phyloP scores from a whole-genome alignment of 75 land plant species.

The Azolla pinnata region DNA sequence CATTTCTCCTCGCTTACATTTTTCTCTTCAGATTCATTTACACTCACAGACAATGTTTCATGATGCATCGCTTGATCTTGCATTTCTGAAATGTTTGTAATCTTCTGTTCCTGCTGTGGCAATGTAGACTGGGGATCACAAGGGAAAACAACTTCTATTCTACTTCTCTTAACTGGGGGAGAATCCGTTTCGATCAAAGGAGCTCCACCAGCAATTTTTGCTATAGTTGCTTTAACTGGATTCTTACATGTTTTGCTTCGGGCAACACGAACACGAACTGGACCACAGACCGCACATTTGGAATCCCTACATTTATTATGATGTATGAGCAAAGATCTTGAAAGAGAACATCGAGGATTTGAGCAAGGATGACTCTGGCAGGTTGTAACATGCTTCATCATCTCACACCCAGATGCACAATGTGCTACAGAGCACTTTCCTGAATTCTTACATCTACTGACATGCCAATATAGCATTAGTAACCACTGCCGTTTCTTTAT shows the following conservation, averaged over 20 bases:
- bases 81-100: not conserved
- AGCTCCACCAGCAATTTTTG: no score
- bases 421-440: conserved; percentile 36
- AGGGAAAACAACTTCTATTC: conserved; percentile 32
- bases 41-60: not conserved
- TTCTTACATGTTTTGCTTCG: conserved; percentile 8
- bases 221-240: no score
- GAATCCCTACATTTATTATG: conserved; percentile 38
- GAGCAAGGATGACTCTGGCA: conserved; percentile 42
- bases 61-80: not conserved
- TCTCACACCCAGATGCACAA: conserved; percentile 48
- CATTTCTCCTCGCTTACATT: not conserved
- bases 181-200: conserved; percentile 25
- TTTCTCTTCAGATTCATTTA: not conserved
- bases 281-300: conserved; percentile 79
- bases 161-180: conserved; percentile 47
- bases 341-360: conserved; percentile 45
- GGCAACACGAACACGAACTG: conserved; percentile 36
- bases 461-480: conserved; percentile 61
- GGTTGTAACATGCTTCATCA: conserved; percentile 45
- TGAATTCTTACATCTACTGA: conserved; percentile 51
- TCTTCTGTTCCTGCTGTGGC: not conserved
- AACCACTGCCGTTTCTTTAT: conserved; percentile 63
- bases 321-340: conserved; percentile 51
- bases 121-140: not conserved